A percentile compares a stretch with the other conserved stretches of the same genome.
These are phyloP conservation scores for Candida maltosa DNA, from an alignment of 805 yeast genomes.

Conservation along the genomic window DNA sequence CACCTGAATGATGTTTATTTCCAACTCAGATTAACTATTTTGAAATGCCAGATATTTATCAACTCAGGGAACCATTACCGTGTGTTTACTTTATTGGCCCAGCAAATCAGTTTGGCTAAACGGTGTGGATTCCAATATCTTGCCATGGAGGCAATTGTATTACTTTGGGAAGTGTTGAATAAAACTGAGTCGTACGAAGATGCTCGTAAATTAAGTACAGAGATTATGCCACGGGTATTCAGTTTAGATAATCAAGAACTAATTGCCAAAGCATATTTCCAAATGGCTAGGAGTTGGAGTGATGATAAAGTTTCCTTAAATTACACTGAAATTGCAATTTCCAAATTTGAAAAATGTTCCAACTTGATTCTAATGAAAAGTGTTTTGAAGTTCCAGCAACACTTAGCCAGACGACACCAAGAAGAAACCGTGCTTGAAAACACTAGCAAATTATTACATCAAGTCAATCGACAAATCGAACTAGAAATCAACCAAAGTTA, in stretches of 20 bases:
- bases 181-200: constrained; percentile 42
- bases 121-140: constrained; percentile 43
- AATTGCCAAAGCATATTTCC: constrained; percentile 32
- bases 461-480: constrained; percentile 1
- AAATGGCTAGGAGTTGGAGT: constrained; percentile 18
- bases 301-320: neutral
- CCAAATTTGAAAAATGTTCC: constrained; percentile 39
- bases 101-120: constrained; percentile 47
- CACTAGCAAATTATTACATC: constrained; percentile 12
- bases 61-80: constrained; percentile 44
- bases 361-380: constrained; percentile 36
- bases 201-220: constrained; percentile 35
- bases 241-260: constrained; percentile 37
- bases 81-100: constrained; percentile 47
- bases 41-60: constrained; percentile 45
- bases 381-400: constrained; percentile 26
- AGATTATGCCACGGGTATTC: constrained; percentile 43
- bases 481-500: no score
- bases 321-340: constrained; percentile 1
- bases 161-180: constrained; percentile 44
- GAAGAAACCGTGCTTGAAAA: constrained; percentile 30
- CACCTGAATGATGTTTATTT: constrained; percentile 34
- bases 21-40: constrained; percentile 43
- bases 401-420: constrained; percentile 10
- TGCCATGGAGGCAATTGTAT: constrained; percentile 44